Percentiles rank a stretch among this genome's conserved stretches.
Evolutionary conservation across 495 filamentous ascomycete genomes (phyloP).

Genomic region (Apiosordaria backusii): DNA sequence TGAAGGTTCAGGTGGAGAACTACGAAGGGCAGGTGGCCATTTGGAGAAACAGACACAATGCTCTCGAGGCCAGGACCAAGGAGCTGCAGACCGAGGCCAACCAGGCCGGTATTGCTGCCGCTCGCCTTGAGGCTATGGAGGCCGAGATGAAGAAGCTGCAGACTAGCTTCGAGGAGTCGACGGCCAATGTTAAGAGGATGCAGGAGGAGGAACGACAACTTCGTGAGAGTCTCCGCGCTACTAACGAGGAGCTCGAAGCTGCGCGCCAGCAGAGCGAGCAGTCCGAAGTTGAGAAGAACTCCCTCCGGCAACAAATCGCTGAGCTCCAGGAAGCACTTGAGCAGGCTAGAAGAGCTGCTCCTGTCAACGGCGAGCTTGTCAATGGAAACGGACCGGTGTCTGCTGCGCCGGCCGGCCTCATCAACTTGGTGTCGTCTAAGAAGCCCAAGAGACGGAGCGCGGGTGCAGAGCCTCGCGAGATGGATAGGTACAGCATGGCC

Average conservation of each 20-base stretch:
- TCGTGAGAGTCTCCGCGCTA: slow-evolving; percentile 69
- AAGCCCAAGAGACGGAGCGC: slow-evolving; percentile 95
- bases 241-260: slow-evolving; percentile 72
- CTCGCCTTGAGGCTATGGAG: slow-evolving; percentile 82
- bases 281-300: slow-evolving; percentile 77
- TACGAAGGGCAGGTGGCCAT: slow-evolving; percentile 95
- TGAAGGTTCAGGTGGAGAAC: slow-evolving; percentile 86
- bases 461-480: slow-evolving; percentile 77
- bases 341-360: slow-evolving; percentile 64
- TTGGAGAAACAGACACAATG: slow-evolving; percentile 86
- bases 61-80: slow-evolving; percentile 84
- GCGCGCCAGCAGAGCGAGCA: slow-evolving; percentile 64
- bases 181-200: slow-evolving; percentile 82
- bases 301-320: slow-evolving; percentile 77
- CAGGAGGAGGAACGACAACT: slow-evolving; percentile 86
- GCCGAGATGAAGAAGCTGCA: slow-evolving; percentile 93
- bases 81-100: slow-evolving; percentile 96
- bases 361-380: slow-evolving; percentile 63
- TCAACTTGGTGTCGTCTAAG: slow-evolving; percentile 95
- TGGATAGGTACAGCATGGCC: slow-evolving; percentile 81
- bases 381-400: slow-evolving; percentile 57
- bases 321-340: slow-evolving; percentile 94
- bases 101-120: slow-evolving; percentile 91
- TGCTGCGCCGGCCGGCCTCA: slow-evolving; percentile 68
- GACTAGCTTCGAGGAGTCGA: slow-evolving; percentile 77